Evolutionary conservation across 768 basidiomycete species (phyloP), one percentile per base, ranked within the genome.

Genomic region (Tulasnella calospora): DNA sequence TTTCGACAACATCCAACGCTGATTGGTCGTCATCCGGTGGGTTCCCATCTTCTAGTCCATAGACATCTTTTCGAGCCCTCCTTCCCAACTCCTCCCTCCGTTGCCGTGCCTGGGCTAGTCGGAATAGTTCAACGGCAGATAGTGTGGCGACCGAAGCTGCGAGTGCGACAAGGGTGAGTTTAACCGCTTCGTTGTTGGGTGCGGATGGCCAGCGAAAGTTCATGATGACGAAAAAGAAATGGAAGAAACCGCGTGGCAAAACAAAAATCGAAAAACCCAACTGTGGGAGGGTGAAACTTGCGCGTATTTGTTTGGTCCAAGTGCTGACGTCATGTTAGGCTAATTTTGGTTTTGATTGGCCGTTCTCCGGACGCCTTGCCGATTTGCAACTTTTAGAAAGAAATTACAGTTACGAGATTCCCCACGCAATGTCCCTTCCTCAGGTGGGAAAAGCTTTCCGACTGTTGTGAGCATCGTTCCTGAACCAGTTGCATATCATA

Each of bases 111-210:
- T 70, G 35, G 38, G 71, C 41, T 7, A 30, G 71, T 36, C 77
- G 77, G 71, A 73, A 78, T 21, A 71, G 27, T 78, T 78, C 77
- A 71, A 71, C 41, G 27, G 55, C 77, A 10, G 69, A 40, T 19
- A 71, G 70, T 9, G 77, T 78, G 7, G 38, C 70, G 30, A 78
- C 44, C 27, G 77, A 78, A 27, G 77, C 77, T 17, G 67, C 41
- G 33, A 78, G 8, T 33, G 77, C 77, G 8, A 73, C 71, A 47
- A 71, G 41, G 15, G 44, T 55, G 67, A 78, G 70, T 71, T 47
- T 71, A 23, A 33, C 44, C 23, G 77, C 36, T n/a, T 78, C 77
- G 30, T 21, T 38, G 36, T 67, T 38, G 19, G 38, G 33, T 61
- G 30, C 10, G 33, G 75, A 38, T 2, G 40, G 51, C 75, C 75